phyloP scores from a whole-genome alignment of 306 rosid genomes.

The Trifolium repens region DNA sequence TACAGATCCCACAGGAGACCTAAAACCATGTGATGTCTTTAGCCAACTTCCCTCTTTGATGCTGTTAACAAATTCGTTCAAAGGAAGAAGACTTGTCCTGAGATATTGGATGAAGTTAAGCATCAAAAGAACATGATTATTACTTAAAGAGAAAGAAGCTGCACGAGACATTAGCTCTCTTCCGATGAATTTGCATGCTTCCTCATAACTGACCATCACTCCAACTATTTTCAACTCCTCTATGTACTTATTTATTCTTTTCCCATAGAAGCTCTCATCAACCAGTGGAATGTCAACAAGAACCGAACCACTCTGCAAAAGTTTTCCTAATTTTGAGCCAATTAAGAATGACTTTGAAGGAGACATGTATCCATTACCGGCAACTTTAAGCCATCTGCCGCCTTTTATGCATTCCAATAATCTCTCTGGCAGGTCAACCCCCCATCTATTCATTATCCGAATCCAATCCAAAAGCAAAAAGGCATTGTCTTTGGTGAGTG shows the following conservation, averaged over 20 bases:
- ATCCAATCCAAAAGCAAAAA: slow-evolving; percentile 76
- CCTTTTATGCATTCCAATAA: slow-evolving; percentile 61
- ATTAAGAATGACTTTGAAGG: slow-evolving; percentile 69
- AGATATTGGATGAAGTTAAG: slow-evolving; percentile 61
- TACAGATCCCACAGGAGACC: slow-evolving; percentile 67
- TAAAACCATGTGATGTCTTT: slow-evolving; percentile 57
- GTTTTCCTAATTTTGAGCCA: slow-evolving; percentile 50
- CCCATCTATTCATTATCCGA: slow-evolving; percentile 17
- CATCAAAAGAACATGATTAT: slow-evolving; percentile 53
- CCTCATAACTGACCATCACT: slow-evolving; percentile 64
- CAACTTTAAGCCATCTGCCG: slow-evolving; percentile 70
- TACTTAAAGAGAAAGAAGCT: slow-evolving; percentile 43
- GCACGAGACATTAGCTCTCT: slow-evolving; percentile 67
- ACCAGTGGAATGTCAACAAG: slow-evolving; percentile 77
- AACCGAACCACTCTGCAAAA: slow-evolving; percentile 59
- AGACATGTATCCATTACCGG: slow-evolving; percentile 56
- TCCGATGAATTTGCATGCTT: slow-evolving; percentile 72
- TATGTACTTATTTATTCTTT: slow-evolving; percentile 43
- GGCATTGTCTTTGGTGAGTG: slow-evolving; percentile 61
- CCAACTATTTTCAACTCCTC: slow-evolving; percentile 71
- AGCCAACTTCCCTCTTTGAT: slow-evolving; percentile 57
- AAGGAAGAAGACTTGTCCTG: slow-evolving; percentile 39
- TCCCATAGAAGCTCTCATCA: slow-evolving; percentile 61
- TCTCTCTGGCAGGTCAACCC: slow-evolving; percentile 39
- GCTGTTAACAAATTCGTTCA: slow-evolving; percentile 46